Evolutionary conservation across 2,329 filamentous ascomycete species (phyloP).

Genomic region (Fusarium praegraminearum): DNA sequence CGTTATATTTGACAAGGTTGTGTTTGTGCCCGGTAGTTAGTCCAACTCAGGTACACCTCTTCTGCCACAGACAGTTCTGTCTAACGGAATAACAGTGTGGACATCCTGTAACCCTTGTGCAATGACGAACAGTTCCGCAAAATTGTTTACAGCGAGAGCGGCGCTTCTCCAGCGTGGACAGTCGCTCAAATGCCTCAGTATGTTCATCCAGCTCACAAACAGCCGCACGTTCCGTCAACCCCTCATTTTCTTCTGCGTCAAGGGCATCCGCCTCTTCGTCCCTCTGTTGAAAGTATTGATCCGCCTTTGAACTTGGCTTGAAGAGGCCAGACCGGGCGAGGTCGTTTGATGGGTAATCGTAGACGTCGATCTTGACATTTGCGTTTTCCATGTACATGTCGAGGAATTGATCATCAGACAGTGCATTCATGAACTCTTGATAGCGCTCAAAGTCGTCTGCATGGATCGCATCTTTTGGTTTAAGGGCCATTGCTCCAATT

Average conservation of each 20-base stretch:
- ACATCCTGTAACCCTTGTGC: too few species aligned
- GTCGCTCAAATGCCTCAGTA: neutral
- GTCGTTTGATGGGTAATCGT: neutral
- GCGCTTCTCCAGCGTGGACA: neutral
- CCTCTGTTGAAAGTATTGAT: neutral
- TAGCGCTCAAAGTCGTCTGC: neutral
- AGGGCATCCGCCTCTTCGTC: neutral
- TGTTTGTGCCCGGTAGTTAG: too few species aligned
- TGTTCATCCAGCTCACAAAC: neutral
- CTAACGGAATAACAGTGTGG: too few species aligned
- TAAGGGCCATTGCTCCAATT: neutral
- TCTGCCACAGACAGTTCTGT: neutral
- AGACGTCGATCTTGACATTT: neutral
- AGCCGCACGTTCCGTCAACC: neutral
- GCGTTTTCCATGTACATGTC: neutral
- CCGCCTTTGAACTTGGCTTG: neutral
- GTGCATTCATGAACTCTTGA: neutral
- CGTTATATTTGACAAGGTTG: neutral
- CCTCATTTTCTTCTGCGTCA: neutral
- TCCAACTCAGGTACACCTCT: neutral
- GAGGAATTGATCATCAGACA: neutral
- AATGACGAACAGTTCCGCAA: too few species aligned
- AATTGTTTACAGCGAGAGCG: neutral
- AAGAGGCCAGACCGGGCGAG: neutral
- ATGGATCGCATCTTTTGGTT: neutral